Evolutionary conservation across 176 grass and related monocot genomes (phyloP), one percentile per base, ranked within the genome.

Genomic region (Canna indica): DNA sequence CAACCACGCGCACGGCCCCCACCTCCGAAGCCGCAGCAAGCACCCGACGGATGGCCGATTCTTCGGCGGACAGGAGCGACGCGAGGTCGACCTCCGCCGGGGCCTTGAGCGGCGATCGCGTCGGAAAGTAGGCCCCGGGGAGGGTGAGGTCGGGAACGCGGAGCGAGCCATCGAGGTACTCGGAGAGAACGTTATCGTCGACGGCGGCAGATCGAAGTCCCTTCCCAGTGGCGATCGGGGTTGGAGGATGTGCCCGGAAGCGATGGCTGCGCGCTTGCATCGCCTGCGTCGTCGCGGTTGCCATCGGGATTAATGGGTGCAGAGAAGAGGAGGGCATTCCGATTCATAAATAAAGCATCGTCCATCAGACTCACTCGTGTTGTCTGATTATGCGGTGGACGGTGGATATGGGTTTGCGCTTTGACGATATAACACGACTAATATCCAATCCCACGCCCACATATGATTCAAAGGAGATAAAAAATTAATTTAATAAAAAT

Each of bases 81-180:
- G 1, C 13, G 36, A 83, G 31, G 20, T 71, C 65, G 22, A 83
- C 65, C 29, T 78, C 81, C 6, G 59, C 17, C 20, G 69, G 39
- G 28, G 58, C 64, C 11, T 67, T 56, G 7, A 70, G 57, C 7
- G 52, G 52, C 0, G 67, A 71, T 5, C 57, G 61, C 0, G 83
- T 50, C 1, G 78, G 81, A 74, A 83, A 83, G 47, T 73, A 38
- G 47, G 85, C 68, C 0, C 5, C 27, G 7, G 83, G 93, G 5
- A 85, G 81, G n/a, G 70, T 36, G 57, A 87, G 88, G 42, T 74
- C 58, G 57, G 88, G 86, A 18, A 91, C 52, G 44, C 44, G 68
- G 68, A 89, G 76, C 28, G 88, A 89, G 20, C 56, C 47, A 46
- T 96, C 88, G 67, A 96, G 84, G 71, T 88, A 90, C 47, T 91